phyloP scores from a whole-genome alignment of 352 stramenopile genomes.

The Phytophthora sp. region DNA sequence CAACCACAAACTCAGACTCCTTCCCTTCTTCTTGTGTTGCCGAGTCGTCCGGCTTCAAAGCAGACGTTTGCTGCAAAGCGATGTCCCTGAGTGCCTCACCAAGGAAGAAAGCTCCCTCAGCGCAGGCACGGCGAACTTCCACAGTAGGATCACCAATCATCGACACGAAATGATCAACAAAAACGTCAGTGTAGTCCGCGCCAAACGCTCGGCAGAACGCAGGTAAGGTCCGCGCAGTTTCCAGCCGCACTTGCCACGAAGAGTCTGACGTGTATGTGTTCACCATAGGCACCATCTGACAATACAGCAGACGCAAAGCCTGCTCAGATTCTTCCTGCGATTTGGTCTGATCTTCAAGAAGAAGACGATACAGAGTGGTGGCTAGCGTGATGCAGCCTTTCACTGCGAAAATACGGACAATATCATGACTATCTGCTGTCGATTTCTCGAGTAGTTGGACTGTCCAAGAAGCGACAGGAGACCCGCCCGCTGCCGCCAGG shows the following conservation, averaged over 20 bases:
- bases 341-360: conserved; percentile 47
- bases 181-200: conserved; percentile 79
- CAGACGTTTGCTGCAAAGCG: conserved; percentile 37
- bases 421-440: conserved; percentile 85
- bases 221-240: conserved; percentile 76
- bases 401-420: conserved; percentile 88
- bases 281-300: conserved; percentile 87
- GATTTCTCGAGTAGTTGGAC: conserved; percentile 84
- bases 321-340: conserved; percentile 41
- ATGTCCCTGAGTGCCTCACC: conserved; percentile 66
- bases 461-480: conserved; percentile 64
- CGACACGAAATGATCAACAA: conserved; percentile 89
- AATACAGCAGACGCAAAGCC: conserved; percentile 68
- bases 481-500: conserved; percentile 61
- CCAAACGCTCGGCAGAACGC: conserved; percentile 83
- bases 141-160: conserved; percentile 87
- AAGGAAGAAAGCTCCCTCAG: conserved; percentile 68
- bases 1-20: conserved; percentile 55
- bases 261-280: conserved; percentile 89
- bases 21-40: conserved; percentile 16
- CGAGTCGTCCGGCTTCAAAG: conserved; percentile 15
- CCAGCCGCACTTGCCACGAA: conserved; percentile 87
- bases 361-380: conserved; percentile 58
- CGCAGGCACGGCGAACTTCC: conserved; percentile 80
- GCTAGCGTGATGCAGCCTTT: conserved; percentile 84